phyloP scores from a whole-genome alignment of 2,329 filamentous ascomycete genomes.

The Ophiostoma montium region DNA sequence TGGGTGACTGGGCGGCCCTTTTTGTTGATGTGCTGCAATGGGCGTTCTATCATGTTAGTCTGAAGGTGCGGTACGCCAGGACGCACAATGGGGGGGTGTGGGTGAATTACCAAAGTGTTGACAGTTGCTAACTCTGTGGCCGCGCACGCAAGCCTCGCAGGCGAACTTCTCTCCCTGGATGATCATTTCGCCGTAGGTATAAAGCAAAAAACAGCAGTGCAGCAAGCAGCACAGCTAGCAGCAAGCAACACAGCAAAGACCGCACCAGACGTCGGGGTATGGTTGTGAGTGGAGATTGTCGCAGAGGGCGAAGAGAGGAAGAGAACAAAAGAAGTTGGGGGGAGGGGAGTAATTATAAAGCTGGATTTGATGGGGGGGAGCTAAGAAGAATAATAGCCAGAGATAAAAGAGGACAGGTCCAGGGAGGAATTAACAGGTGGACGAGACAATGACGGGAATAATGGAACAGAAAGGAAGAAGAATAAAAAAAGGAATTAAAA shows the following conservation, averaged over 20 bases:
- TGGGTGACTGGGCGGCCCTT: slow-evolving; percentile 96
- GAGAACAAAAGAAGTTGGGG: background rate
- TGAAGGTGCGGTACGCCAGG: background rate
- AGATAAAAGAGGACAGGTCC: background rate
- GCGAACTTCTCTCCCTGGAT: slow-evolving; percentile 95
- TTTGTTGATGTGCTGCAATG: slow-evolving; percentile 88
- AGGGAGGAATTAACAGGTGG: no score
- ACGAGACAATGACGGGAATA: background rate
- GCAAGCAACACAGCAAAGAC: background rate
- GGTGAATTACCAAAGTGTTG: slow-evolving; percentile 71
- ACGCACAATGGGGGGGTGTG: background rate
- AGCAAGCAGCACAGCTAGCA: background rate
- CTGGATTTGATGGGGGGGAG: background rate
- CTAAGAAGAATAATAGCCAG: background rate
- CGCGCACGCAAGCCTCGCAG: slow-evolving; percentile 95
- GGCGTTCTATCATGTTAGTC: slow-evolving; percentile 50
- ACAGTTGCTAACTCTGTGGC: slow-evolving; percentile 97
- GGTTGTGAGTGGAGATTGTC: slow-evolving; percentile 8
- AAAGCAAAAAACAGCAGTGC: background rate
- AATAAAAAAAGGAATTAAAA: background rate
- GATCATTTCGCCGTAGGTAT: slow-evolving; percentile 41
- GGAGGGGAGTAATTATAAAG: slow-evolving; percentile 1
- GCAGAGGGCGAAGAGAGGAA: background rate
- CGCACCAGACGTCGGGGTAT: background rate
- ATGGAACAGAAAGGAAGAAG: background rate